Evolutionary conservation across 371 early-diverging fungal genomes (phyloP), one percentile per base, ranked within the genome.

Genomic region (Polyrhizophydium stewartii): DNA sequence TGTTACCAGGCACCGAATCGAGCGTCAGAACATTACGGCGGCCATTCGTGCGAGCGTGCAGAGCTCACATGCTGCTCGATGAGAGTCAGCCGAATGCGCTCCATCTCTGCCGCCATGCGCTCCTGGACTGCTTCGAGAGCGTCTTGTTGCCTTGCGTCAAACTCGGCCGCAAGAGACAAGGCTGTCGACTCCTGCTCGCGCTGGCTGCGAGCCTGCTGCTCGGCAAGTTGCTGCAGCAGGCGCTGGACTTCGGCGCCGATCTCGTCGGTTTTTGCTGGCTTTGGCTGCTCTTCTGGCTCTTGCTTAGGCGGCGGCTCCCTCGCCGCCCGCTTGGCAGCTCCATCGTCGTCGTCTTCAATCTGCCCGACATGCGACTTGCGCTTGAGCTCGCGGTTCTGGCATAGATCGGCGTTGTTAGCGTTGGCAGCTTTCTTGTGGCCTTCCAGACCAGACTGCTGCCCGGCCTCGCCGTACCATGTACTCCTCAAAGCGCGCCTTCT

Each of bases 291-390:
- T n/a, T n/a, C n/a, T n/a, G n/a, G n/a, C n/a, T n/a, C n/a, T n/a
- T n/a, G n/a, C n/a, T n/a, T n/a, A n/a, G n/a, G n/a, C 30, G 21
- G 19, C 25, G 38, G 47, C 1, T 63, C 45, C 32, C 46, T 27
- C 37, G 45, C 38, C 45, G 50, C 61, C 6, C 40, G 16, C 16
- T 55, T 45, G 28, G 56, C 53, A 28, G 47, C 61, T 12, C 28
- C 32, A 17, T 58, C 64, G 9, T 67, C 66, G 37, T 75, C 75
- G 61, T 71, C 71, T 56, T 75, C 75, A 12, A 75, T 30, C 5
- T 24, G 33, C 1, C 75, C 75, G 10, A 75, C 40, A 22, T 58
- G 50, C 10, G 70, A 67, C 33, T 43, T 28, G 38, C 52, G 57
- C 16, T 50, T 33, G n/a, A 28, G 12, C 13, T 62, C 46, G 10